Conservation (phyloP, 768 basidiomycete species). For the Boletellus ananiceps region DNA sequence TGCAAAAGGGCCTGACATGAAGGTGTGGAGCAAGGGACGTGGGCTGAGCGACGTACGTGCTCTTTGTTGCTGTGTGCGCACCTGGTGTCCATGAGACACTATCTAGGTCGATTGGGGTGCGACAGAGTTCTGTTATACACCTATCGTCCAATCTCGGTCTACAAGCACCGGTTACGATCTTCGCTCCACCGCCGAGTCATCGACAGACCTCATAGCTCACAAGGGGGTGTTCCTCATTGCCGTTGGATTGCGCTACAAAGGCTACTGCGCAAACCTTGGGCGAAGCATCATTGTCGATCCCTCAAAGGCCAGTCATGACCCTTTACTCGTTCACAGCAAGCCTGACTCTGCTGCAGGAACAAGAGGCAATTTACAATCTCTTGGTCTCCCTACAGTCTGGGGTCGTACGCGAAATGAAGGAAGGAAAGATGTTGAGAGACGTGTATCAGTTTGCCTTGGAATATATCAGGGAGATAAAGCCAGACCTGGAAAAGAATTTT, state of each 20-base stretch:
- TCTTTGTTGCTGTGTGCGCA: background rate
- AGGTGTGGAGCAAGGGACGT: conserved; percentile 81
- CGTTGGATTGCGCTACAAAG: conserved; percentile 87
- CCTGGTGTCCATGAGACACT: conserved; percentile 5
- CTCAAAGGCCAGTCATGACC: conserved; percentile 50
- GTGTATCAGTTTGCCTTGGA: conserved; percentile 73
- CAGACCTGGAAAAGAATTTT: conserved; percentile 79
- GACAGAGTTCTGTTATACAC: conserved; percentile 91
- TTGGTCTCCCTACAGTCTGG: conserved; percentile 76
- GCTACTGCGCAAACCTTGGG: conserved; percentile 89
- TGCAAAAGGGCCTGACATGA: conserved; percentile 86
- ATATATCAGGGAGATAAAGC: conserved; percentile 70
- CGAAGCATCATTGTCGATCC: conserved; percentile 96
- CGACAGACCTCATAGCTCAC: conserved; percentile 75
- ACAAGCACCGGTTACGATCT: conserved; percentile 84
- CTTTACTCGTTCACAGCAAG: background rate
- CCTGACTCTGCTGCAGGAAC: conserved; percentile 51
- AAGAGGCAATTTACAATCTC: conserved; percentile 84
- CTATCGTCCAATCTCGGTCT: conserved; percentile 92
- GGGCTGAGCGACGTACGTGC: conserved; percentile 66
- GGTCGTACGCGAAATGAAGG: conserved; percentile 69
- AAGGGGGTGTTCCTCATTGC: conserved; percentile 86
- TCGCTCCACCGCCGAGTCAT: conserved; percentile 80
- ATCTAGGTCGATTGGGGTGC: conserved; percentile 81
- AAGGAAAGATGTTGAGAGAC: conserved; percentile 72